Base-by-base conservation (phyloP, 2,329 filamentous ascomycete genomes). In the Apiospora rasikravindrae region DNA sequence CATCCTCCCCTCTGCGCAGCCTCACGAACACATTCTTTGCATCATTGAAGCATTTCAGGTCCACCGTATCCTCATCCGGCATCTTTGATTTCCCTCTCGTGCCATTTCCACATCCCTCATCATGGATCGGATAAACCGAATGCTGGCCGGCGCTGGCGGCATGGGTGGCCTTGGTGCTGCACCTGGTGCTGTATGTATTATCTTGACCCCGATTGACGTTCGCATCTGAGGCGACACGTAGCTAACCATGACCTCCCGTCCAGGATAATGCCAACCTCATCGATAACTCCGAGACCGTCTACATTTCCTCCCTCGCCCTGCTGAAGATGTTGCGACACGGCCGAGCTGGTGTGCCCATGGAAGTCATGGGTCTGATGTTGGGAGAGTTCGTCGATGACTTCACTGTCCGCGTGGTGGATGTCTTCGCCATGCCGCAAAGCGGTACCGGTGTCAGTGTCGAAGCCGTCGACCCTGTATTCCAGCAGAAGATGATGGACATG, bases 401-500 rank as follows among this genome's bases (percentile, higher is more conserved):
- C 85, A 99, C 96, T 73, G 96, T 99, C 74, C 93, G 96, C 77
- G 96, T 99, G 19, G 96, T 98, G 77, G 96, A 99, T 84, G 96
- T 99, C 40, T 99, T 99, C 84, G 96, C 96, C 73, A 99, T 99
- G 96, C 96, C 96, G 26, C 96, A 99, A 83, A 98, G 95, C 78
- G 96, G 96, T 85, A 99, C 96, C 1, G 96, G 96, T 77, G 96
- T 99, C 77, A 98, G 94, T 84, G 96, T 99, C 79, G 96, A 99
- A 85, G 97, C 96, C 69, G 96, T 99, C 75, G 96, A 99, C 82
- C 95, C 95, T 13, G 96, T 99, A 45, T 99, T 99, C 84, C 96
- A 99, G 86, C 98, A 95, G 80, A 99, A 98, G 89, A 99, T 99
- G 96, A 99, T 99, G 96, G 96, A 99, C 82, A 98, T 99, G 96